Conservation (phyloP, 2,329 filamentous ascomycete genomes). For the Xylogone sp. region DNA sequence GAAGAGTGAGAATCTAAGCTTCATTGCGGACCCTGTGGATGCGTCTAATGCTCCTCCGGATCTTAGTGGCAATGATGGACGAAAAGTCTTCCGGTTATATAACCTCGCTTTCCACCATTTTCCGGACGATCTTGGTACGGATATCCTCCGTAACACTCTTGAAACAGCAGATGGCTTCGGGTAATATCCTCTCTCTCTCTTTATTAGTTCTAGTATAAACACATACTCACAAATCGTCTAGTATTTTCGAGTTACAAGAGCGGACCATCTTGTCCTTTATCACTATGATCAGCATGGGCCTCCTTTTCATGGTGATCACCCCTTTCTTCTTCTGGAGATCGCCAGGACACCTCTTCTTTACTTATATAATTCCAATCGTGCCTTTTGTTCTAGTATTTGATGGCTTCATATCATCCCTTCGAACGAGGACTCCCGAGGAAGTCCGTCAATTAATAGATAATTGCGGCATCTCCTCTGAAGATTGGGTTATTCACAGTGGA, state of each 20-base stretch:
- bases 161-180: conserved; percentile 63
- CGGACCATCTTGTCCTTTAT: conserved; percentile 52
- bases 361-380: conserved; percentile 62
- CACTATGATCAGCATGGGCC: conserved; percentile 47
- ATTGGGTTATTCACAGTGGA: conserved; percentile 38
- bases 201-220: background rate
- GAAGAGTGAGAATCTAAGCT: conserved; percentile 53
- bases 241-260: conserved; percentile 72
- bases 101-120: conserved; percentile 78
- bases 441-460: conserved; percentile 54
- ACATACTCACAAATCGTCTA: conserved; percentile 14
- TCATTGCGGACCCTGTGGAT: conserved; percentile 59
- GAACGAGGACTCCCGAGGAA: conserved; percentile 65
- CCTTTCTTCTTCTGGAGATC: conserved; percentile 43
- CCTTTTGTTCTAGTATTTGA: conserved; percentile 67
- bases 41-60: conserved; percentile 55
- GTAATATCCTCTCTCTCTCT: conserved; percentile 24
- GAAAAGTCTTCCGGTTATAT: conserved; percentile 64
- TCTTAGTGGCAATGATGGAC: conserved; percentile 38
- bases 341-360: conserved; percentile 51
- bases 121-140: conserved; percentile 55
- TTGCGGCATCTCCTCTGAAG: conserved; percentile 39
- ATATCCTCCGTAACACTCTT: conserved; percentile 61
- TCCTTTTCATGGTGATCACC: conserved; percentile 47
- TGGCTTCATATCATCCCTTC: conserved; percentile 62